A percentile compares a stretch with the other conserved stretches of the same genome.
Conservation (phyloP, 2,329 filamentous ascomycete genomes). For the Arthrobotrys musiformis region DNA sequence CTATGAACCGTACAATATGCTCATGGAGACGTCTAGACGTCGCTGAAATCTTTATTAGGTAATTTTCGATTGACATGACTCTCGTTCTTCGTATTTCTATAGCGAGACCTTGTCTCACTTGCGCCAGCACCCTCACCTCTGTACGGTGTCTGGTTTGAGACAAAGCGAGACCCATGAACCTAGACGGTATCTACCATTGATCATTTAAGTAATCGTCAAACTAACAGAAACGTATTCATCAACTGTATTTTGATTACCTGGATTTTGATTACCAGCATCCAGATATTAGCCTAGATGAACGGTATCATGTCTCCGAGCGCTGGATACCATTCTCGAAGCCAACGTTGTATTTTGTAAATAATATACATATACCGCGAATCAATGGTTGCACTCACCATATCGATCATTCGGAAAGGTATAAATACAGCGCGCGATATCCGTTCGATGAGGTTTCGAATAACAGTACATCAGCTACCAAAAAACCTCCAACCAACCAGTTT, state of each 20-base stretch:
- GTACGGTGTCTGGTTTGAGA: no score
- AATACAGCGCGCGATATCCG: constrained; percentile 1
- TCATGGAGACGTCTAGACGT: not conserved
- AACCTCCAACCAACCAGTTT: not conserved
- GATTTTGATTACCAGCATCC: not conserved
- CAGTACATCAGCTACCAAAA: not conserved
- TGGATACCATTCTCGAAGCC: not conserved
- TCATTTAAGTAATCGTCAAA: not conserved
- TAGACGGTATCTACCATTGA: not conserved
- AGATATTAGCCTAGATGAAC: constrained; percentile 1
- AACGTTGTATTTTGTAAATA: not conserved
- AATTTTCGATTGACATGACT: not conserved
- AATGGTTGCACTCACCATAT: not conserved
- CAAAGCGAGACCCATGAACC: not conserved
- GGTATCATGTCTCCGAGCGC: not conserved
- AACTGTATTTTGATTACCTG: not conserved
- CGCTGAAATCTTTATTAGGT: not conserved
- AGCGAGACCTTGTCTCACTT: no score
- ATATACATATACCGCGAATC: not conserved
- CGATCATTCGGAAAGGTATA: constrained; percentile 7
- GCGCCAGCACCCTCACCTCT: no score
- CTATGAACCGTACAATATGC: not conserved
- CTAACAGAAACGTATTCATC: not conserved
- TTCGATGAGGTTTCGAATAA: constrained; percentile 1
- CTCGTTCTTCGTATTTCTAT: not conserved